Evolutionary conservation across 2,329 filamentous ascomycete genomes (phyloP).

Genomic region (Fusarium camptoceras): DNA sequence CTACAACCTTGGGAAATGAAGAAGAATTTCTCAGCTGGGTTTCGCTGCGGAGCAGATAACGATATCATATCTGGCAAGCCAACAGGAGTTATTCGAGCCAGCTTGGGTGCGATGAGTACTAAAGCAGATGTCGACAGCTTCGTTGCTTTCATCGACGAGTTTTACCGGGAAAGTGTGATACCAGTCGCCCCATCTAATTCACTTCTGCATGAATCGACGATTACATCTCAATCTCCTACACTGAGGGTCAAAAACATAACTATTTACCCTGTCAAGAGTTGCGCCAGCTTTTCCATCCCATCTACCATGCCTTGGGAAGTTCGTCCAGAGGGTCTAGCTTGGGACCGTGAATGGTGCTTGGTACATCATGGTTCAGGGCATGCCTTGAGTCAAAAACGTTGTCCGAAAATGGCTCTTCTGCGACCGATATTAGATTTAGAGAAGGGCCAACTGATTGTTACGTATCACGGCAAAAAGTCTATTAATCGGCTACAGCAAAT

Average conservation of each 20-base stretch:
- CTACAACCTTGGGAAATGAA: constrained; percentile 85
- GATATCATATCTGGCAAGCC: constrained; percentile 87
- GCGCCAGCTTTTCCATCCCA: constrained; percentile 81
- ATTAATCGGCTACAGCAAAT: constrained; percentile 53
- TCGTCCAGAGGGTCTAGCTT: constrained; percentile 83
- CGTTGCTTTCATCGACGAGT: constrained; percentile 77
- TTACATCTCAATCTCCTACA: neutral
- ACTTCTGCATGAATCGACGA: neutral
- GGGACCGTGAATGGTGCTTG: constrained; percentile 97
- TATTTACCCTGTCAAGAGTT: constrained; percentile 96
- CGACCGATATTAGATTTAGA: constrained; percentile 79
- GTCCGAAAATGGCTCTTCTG: constrained; percentile 88
- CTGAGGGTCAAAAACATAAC: constrained; percentile 70
- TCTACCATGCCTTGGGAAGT: constrained; percentile 77
- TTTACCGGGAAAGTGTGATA: constrained; percentile 50
- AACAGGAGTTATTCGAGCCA: constrained; percentile 86
- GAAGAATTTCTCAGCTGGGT: constrained; percentile 84
- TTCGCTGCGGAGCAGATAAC: constrained; percentile 84
- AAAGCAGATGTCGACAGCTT: constrained; percentile 78
- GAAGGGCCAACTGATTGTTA: constrained; percentile 72
- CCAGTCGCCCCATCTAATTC: neutral
- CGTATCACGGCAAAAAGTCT: constrained; percentile 55
- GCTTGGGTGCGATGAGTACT: constrained; percentile 91
- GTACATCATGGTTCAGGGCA: constrained; percentile 87
- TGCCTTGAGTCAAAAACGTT: constrained; percentile 88